phyloP scores from a whole-genome alignment of 495 filamentous ascomycete species.

The Penicillium manginii region DNA sequence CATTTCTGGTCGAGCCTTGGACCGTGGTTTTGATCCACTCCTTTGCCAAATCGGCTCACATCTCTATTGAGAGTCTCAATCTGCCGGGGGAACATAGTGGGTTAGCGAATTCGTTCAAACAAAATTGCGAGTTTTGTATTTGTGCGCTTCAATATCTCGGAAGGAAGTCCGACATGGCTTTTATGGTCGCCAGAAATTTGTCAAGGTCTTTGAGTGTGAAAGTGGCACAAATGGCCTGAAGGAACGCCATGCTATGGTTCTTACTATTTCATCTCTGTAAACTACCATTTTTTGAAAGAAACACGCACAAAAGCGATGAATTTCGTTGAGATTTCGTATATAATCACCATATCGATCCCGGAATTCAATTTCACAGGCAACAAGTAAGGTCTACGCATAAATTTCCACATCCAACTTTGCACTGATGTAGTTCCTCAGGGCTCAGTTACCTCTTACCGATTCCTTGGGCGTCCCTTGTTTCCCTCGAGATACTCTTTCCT shows the following conservation, averaged over 20 bases:
- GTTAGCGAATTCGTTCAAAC: slow-evolving; percentile 15
- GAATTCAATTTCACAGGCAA: slow-evolving; percentile 4
- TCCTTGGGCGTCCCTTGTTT: not conserved
- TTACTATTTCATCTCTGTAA: not conserved
- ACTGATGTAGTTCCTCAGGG: slow-evolving; percentile 1
- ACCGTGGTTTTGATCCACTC: slow-evolving; percentile 47
- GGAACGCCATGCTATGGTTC: not conserved
- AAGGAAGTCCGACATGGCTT: slow-evolving; percentile 51
- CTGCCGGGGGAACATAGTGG: slow-evolving; percentile 8
- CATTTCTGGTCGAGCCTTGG: slow-evolving; percentile 52
- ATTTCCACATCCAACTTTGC: slow-evolving; percentile 14
- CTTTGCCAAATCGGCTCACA: slow-evolving; percentile 43
- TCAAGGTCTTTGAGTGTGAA: slow-evolving; percentile 16
- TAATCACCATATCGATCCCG: not conserved
- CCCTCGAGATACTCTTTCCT: not conserved
- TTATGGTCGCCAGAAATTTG: slow-evolving; percentile 22
- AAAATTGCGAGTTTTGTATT: slow-evolving; percentile 38
- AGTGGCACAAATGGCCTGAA: not conserved
- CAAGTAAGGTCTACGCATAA: slow-evolving; percentile 18
- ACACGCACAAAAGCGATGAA: too few relatives aligned
- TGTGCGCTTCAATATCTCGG: slow-evolving; percentile 47
- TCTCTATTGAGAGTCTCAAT: slow-evolving; percentile 29
- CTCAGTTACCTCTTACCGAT: not conserved
- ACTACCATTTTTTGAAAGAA: not conserved
- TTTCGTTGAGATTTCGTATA: not conserved